Base-by-base conservation (phyloP, 2,329 filamentous ascomycete species). In the Pseudocercospora cruenta region DNA sequence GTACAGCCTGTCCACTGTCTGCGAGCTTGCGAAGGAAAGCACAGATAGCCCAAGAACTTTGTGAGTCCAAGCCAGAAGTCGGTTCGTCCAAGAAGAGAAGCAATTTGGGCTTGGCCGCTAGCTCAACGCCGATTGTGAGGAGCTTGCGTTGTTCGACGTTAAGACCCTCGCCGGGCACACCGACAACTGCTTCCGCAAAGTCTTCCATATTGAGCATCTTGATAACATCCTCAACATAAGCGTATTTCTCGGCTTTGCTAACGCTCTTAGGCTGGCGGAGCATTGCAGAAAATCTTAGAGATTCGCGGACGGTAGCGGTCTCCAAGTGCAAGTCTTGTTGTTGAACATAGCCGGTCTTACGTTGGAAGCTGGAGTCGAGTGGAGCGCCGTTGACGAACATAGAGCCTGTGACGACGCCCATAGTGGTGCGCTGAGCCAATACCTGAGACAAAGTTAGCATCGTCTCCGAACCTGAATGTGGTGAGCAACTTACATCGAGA, bases 271-370 rank as follows among this genome's bases (percentile, higher is more conserved):
- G 86, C 67, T 89, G 88, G 8, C 86, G 82, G 2, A 88, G 81
- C 74, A 85, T 77, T n/a, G 86, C 86, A 36, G 83, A 85, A 76
- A 88, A 88, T 0, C 79, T 79, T 3, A 88, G 77, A 51, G 81
- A 83, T 69, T 87, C 85, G 1, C 84, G 81, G 6, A 88, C 84
- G 0, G 86, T 88, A 2, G 85, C 77, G 0, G 84, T 87, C 47
- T 82, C 78, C 6, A 87, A 77, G 67, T 88, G 86, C 0, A 88
- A 76, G 77, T 91, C 88, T 75, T 90, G 87, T 65, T 90, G 88
- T 70, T 90, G 88, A 7, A 89, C 88, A 70, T 90, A 90, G 0
- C 88, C 88, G 0, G 87, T 89, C 74, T 88, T 88, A 6, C 88
- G 82, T 66, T 89, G 87, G 69, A 90, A 90, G 57, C 83, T 85